A percentile compares a stretch with the other conserved stretches of the same genome.
These are phyloP conservation scores for Alternaria alternata DNA, from an alignment of 2,329 filamentous ascomycete species.

Conservation along the genomic window DNA sequence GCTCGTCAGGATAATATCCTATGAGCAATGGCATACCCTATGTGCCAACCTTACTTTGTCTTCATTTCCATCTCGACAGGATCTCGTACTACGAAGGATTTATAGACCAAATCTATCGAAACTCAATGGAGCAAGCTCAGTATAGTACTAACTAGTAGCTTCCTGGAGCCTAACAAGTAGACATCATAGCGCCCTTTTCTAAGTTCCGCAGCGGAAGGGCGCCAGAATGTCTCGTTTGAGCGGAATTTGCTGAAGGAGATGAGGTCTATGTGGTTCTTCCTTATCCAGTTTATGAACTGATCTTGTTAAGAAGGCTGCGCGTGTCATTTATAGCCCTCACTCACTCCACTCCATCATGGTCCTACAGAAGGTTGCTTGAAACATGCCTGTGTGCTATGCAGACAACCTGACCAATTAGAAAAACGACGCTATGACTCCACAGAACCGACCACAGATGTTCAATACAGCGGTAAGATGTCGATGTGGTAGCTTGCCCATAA, in stretches of 20 bases:
- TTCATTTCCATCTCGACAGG: not conserved
- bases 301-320: no score
- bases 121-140: not conserved
- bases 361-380: no score
- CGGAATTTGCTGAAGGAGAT: not conserved
- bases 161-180: not conserved
- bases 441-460: not conserved
- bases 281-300: no score
- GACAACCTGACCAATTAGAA: no score
- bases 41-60: not conserved
- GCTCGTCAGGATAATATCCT: not conserved
- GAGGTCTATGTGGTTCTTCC: not conserved
- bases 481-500: not conserved
- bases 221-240: not conserved
- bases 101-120: not conserved
- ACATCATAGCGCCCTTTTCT: not conserved
- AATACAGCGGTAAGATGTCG: not conserved
- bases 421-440: not conserved
- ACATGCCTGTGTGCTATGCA: no score
- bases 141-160: not conserved
- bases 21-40: not conserved
- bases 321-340: no score
- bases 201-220: not conserved
- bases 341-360: no score
- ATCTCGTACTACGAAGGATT: not conserved